phyloP scores from a whole-genome alignment of 108 stramenopile species.

The Fragilariopsis cylindrus region DNA sequence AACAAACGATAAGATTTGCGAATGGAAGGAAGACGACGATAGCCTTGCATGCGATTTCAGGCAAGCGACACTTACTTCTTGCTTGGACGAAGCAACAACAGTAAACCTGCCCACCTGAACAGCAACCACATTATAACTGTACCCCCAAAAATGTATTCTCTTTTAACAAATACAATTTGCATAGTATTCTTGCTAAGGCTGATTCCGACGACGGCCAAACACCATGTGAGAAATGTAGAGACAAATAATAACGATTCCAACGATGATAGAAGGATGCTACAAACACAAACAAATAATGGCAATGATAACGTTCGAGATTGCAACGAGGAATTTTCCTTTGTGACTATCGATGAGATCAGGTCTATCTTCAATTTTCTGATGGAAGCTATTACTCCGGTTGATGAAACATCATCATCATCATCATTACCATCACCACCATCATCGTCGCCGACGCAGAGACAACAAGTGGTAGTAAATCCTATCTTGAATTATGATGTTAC shows the following conservation, averaged over 20 bases:
- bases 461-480: not conserved
- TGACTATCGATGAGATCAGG: not conserved
- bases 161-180: too few relatives aligned
- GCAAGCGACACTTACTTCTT: too few relatives aligned
- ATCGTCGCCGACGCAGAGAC: not conserved
- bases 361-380: constrained; percentile 5
- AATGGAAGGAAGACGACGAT: too few relatives aligned
- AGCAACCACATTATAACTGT: too few relatives aligned
- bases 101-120: too few relatives aligned
- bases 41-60: too few relatives aligned
- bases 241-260: too few relatives aligned
- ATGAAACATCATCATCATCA: not conserved
- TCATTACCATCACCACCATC: too few relatives aligned
- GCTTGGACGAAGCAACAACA: too few relatives aligned
- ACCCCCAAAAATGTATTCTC: too few relatives aligned
- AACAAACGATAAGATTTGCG: too few relatives aligned
- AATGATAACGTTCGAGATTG: not conserved
- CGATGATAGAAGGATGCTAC: not conserved
- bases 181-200: not conserved
- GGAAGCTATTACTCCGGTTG: not conserved
- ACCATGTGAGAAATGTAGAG: not conserved
- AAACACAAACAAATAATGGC: not conserved
- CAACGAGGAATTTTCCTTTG: constrained; percentile 6
- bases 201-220: not conserved
- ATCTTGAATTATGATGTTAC: not conserved